These are phyloP conservation scores for Aeschynomene evenia DNA, from an alignment of 306 rosid genomes.

Conservation along the genomic window DNA sequence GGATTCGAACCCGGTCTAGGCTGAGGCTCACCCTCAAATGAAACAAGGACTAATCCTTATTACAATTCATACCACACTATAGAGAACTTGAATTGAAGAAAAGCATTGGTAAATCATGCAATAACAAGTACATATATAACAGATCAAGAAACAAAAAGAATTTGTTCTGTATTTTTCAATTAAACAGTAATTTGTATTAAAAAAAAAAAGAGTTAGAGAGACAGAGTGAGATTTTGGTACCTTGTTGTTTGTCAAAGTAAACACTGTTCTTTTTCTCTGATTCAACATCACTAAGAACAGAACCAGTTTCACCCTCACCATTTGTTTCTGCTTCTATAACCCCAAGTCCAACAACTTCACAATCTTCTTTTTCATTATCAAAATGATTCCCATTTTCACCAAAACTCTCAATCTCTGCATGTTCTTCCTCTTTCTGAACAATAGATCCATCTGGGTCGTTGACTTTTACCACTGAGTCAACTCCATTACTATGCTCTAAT, in stretches of 20 bases:
- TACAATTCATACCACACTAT: slow-evolving; percentile 13
- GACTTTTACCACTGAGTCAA: background rate
- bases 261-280: slow-evolving; percentile 26
- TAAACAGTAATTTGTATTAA: background rate
- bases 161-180: background rate
- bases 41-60: slow-evolving; percentile 13
- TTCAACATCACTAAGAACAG: background rate
- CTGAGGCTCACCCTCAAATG: too few relatives aligned
- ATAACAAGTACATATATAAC: background rate
- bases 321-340: slow-evolving; percentile 28
- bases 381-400: background rate
- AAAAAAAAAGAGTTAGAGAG: background rate
- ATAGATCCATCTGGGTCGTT: slow-evolving; percentile 4
- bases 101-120: slow-evolving; percentile 5
- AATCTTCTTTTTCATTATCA: background rate
- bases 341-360: slow-evolving; percentile 25
- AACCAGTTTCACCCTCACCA: slow-evolving; percentile 22
- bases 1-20: too few relatives aligned
- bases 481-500: slow-evolving; percentile 11
- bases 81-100: background rate
- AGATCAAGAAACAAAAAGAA: background rate
- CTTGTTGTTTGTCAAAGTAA: slow-evolving; percentile 41
- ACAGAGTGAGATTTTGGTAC: slow-evolving; percentile 5
- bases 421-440: slow-evolving; percentile 29
- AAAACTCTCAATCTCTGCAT: background rate